phyloP scores from a whole-genome alignment of 768 basidiomycete genomes.

The Russula compacta region DNA sequence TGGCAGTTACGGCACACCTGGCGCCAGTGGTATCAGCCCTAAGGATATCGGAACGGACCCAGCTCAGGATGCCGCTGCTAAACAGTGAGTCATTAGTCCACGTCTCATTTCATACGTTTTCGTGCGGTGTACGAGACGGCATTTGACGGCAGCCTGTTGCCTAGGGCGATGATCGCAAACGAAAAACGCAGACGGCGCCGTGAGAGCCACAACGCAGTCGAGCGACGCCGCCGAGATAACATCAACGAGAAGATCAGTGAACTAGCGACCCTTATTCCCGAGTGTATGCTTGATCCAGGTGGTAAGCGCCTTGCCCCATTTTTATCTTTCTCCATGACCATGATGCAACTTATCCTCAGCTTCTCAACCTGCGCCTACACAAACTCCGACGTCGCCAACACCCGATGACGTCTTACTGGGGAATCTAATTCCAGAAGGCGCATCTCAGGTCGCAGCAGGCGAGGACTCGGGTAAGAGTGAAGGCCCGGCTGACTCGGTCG shows the following conservation, averaged over 20 bases:
- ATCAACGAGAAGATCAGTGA: slow-evolving; percentile 95
- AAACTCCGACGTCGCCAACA: slow-evolving; percentile 20
- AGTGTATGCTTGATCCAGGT: slow-evolving; percentile 64
- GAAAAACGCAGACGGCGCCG: slow-evolving; percentile 76
- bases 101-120: neutral
- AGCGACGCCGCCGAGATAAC: slow-evolving; percentile 78
- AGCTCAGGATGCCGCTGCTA: slow-evolving; percentile 27
- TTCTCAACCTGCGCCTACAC: neutral
- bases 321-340: neutral
- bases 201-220: slow-evolving; percentile 90
- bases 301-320: slow-evolving; percentile 24
- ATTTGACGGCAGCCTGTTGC: too few species aligned
- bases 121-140: neutral
- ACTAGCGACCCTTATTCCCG: slow-evolving; percentile 81
- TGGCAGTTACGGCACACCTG: slow-evolving; percentile 17
- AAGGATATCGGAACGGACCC: slow-evolving; percentile 27
- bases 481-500: slow-evolving; percentile 35
- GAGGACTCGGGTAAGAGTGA: slow-evolving; percentile 25
- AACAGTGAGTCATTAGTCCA: slow-evolving; percentile 29
- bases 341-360: neutral
- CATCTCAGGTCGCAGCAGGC: neutral
- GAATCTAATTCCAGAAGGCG: slow-evolving; percentile 15
- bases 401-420: slow-evolving; percentile 20
- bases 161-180: slow-evolving; percentile 48
- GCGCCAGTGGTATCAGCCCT: slow-evolving; percentile 26